Conservation (phyloP, 225 moss, liverwort and hornwort genomes). For the Pleurozium schreberi region DNA sequence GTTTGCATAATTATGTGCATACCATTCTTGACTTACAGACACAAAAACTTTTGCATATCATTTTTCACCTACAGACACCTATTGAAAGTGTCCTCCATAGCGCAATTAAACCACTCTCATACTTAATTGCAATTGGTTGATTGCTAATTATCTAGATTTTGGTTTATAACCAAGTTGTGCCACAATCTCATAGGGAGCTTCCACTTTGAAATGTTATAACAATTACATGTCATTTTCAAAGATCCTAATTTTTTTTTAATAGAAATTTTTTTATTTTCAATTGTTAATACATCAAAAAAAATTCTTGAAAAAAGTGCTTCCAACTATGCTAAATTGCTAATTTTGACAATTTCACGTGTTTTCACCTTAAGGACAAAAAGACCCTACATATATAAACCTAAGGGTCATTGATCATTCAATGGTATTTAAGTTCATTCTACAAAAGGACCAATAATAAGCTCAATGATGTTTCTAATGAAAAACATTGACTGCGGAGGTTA, state of each 20-base stretch:
- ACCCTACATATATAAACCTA: background rate
- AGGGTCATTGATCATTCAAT: background rate
- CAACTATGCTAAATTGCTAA: fast-evolving
- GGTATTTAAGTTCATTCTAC: background rate
- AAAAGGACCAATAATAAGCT: background rate
- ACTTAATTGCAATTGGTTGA: background rate
- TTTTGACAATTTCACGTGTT: background rate
- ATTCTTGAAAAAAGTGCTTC: fast-evolving
- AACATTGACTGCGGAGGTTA: background rate
- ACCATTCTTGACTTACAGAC: too few species aligned
- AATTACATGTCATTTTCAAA: too few species aligned
- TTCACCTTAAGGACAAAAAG: fast-evolving
- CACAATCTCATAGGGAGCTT: fast-evolving
- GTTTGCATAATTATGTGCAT: too few species aligned
- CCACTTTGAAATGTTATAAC: background rate
- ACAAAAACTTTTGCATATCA: fast-evolving
- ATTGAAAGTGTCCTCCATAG: fast-evolving
- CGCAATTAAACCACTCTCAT: background rate
- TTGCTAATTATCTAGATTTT: fast-evolving
- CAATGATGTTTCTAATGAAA: background rate
- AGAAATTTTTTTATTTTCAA: background rate
- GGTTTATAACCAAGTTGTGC: fast-evolving
- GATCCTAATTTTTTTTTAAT: background rate
- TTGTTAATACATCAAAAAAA: fast-evolving
- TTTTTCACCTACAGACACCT: background rate